A percentile compares a stretch with the other conserved stretches of the same genome.
Conservation (phyloP, 352 stramenopile species). For the Phytophthora crassamura region DNA sequence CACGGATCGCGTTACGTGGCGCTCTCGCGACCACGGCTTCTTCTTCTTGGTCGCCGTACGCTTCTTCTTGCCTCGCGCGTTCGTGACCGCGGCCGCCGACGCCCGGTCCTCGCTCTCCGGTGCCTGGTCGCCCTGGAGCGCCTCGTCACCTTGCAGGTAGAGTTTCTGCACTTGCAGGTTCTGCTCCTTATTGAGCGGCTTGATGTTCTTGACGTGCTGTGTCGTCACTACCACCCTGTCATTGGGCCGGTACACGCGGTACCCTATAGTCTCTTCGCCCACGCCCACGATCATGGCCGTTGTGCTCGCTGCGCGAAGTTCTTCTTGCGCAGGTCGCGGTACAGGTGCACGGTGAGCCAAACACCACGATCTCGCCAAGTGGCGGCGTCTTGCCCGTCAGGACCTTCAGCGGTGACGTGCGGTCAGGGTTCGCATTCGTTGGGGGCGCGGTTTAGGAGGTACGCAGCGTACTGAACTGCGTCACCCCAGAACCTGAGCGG, state of each 20-base stretch:
- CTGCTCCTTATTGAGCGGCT: background rate
- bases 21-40: conserved; percentile 1
- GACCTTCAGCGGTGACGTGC: conserved; percentile 7
- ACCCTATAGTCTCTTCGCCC: conserved; percentile 22
- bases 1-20: conserved; percentile 1
- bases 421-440: conserved; percentile 12
- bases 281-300: conserved; percentile 15
- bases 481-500: conserved; percentile 34
- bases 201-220: too few species aligned
- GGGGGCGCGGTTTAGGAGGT: conserved; percentile 35
- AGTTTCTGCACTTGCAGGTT: conserved; percentile 6
- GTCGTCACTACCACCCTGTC: conserved; percentile 15
- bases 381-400: conserved; percentile 1
- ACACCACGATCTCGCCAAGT: conserved; percentile 12
- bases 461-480: conserved; percentile 32
- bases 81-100: too few species aligned
- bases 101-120: too few species aligned
- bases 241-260: conserved; percentile 21
- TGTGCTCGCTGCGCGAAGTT: background rate
- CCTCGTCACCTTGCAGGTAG: too few species aligned
- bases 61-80: background rate
- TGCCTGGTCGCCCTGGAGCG: too few species aligned
- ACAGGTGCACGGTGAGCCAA: conserved; percentile 8
- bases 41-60: background rate
- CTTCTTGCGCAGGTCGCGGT: conserved; percentile 10